These are phyloP conservation scores for Heritiera fomes DNA, from an alignment of 345 rosid genomes.

Conservation along the genomic window DNA sequence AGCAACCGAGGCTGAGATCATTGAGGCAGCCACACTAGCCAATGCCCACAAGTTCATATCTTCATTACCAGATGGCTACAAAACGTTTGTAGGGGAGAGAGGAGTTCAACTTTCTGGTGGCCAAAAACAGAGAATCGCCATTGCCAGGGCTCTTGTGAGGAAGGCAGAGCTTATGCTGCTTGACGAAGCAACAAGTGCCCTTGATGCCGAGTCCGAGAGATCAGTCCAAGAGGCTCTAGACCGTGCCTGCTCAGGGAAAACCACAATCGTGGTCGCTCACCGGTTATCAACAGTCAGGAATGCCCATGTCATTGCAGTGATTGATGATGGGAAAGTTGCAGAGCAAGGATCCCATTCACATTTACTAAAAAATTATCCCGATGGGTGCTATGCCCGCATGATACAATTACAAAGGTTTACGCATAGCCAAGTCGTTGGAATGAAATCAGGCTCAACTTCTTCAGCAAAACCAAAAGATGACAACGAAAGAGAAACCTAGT, in stretches of 20 bases:
- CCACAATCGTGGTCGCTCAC: constrained; percentile 89
- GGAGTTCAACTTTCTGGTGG: constrained; percentile 98
- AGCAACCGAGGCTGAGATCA: constrained; percentile 84
- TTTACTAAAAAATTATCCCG: constrained; percentile 77
- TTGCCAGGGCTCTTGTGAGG: constrained; percentile 79
- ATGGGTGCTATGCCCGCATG: constrained; percentile 89
- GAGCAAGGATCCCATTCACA: constrained; percentile 95
- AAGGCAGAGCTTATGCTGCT: constrained; percentile 90
- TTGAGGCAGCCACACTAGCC: constrained; percentile 89
- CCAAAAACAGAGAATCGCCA: constrained; percentile 87
- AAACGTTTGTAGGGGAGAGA: constrained; percentile 82
- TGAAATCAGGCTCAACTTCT: constrained; percentile 79
- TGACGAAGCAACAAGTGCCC: constrained; percentile 96
- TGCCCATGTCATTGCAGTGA: constrained; percentile 83
- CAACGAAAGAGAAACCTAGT: constrained; percentile 51
- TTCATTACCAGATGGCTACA: constrained; percentile 75
- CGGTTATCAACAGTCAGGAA: constrained; percentile 85
- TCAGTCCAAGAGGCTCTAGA: constrained; percentile 94
- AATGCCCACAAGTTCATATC: constrained; percentile 92
- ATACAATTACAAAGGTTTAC: constrained; percentile 94
- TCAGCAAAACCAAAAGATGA: constrained; percentile 65
- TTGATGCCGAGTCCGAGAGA: constrained; percentile 90
- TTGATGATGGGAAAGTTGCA: constrained; percentile 91
- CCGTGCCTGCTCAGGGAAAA: constrained; percentile 88
- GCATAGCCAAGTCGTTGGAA: constrained; percentile 78